Evolutionary conservation across 768 basidiomycete species (phyloP).

Genomic region (Pleurotus tuoliensis): DNA sequence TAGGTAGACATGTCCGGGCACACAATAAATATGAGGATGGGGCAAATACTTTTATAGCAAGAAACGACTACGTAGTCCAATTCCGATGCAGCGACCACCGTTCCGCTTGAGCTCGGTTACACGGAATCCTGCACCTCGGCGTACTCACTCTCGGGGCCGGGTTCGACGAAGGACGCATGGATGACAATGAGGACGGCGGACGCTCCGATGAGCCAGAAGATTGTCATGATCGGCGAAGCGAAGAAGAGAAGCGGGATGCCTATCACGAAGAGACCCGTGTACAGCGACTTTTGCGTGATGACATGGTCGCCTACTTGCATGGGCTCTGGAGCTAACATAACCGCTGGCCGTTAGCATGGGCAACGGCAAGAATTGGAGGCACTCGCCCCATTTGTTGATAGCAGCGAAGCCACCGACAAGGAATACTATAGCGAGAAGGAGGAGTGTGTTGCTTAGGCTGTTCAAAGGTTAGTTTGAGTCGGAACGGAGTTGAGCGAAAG

Average conservation of each 20-base stretch:
- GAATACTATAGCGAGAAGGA: constrained; percentile 82
- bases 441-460: constrained; percentile 78
- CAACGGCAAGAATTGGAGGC: background rate
- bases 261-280: constrained; percentile 85
- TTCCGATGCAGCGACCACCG: no score
- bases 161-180: constrained; percentile 88
- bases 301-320: constrained; percentile 77
- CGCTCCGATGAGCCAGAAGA: constrained; percentile 95
- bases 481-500: background rate
- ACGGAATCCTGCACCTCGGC: constrained; percentile 70
- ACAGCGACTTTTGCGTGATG: constrained; percentile 87
- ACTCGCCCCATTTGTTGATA: constrained; percentile 86
- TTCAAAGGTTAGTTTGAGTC: background rate
- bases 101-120: constrained; percentile 22
- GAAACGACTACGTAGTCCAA: no score
- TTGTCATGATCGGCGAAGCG: constrained; percentile 70
- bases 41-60: no score
- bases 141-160: constrained; percentile 94
- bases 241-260: constrained; percentile 86
- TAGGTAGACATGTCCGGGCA: background rate
- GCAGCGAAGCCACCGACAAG: constrained; percentile 87
- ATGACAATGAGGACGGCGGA: constrained; percentile 79
- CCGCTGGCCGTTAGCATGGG: constrained; percentile 5
- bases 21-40: background rate
- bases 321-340: constrained; percentile 68